phyloP scores from a whole-genome alignment of 2,329 filamentous ascomycete genomes.

The Didymella keratinophila region DNA sequence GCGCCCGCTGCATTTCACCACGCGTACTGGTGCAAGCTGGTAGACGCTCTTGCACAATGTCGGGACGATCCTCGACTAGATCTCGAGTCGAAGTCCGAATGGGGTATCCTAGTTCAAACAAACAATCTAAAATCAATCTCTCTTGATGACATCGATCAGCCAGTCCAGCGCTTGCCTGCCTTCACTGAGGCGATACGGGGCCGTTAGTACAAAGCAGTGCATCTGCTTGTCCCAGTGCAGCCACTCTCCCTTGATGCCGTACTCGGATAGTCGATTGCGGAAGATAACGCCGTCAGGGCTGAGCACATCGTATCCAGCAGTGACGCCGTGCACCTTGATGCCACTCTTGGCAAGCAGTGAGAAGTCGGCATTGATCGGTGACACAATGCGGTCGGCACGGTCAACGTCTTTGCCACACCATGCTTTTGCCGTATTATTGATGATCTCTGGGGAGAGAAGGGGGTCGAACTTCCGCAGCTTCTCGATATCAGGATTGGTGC shows the following conservation, averaged over 20 bases:
- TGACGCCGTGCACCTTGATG: constrained; percentile 61
- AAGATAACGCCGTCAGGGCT: constrained; percentile 61
- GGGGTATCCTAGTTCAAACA: constrained; percentile 5
- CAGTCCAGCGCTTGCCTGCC: constrained; percentile 57
- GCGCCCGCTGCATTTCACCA: not conserved
- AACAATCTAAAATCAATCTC: constrained; percentile 22
- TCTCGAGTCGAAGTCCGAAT: not conserved
- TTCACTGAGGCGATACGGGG: constrained; percentile 58
- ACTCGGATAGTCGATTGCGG: constrained; percentile 54
- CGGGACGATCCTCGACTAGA: too few species aligned
- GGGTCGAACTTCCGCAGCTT: constrained; percentile 55
- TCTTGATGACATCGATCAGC: constrained; percentile 52
- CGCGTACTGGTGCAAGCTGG: too few species aligned
- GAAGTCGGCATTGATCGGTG: constrained; percentile 58
- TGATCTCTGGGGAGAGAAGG: constrained; percentile 54
- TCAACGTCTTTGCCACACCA: constrained; percentile 54
- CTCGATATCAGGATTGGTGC: constrained; percentile 56
- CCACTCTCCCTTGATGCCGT: constrained; percentile 61
- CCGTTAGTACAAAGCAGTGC: constrained; percentile 65
- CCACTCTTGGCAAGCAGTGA: constrained; percentile 48
- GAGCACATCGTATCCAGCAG: constrained; percentile 62
- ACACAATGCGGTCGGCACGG: constrained; percentile 56
- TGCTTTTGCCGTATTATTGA: constrained; percentile 52
- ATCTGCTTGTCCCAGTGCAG: constrained; percentile 67
- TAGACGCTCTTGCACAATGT: too few species aligned